Evolutionary conservation across 768 basidiomycete genomes (phyloP).

Genomic region (Pleurotus djamor): DNA sequence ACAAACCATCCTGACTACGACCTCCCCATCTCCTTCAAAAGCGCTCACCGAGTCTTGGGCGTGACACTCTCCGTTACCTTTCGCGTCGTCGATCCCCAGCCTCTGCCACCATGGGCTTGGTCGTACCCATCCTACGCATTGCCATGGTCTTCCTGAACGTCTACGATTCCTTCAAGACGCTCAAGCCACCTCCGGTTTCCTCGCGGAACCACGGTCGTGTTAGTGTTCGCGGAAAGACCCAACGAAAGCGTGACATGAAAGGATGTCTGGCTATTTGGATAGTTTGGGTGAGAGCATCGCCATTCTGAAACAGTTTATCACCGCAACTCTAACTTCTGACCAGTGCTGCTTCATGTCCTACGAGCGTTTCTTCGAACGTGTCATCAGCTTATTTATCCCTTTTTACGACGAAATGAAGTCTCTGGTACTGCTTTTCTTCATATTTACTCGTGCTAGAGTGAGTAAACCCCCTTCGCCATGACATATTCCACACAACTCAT

Average conservation of each 20-base stretch:
- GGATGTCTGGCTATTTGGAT: slow-evolving; percentile 83
- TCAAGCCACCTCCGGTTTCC: slow-evolving; percentile 63
- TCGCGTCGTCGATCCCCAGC: slow-evolving; percentile 5
- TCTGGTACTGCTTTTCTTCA: slow-evolving; percentile 66
- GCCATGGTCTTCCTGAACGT: slow-evolving; percentile 76
- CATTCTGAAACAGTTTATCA: neutral
- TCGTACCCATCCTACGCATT: slow-evolving; percentile 68
- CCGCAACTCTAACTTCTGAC: slow-evolving; percentile 2
- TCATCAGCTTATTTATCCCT: slow-evolving; percentile 72
- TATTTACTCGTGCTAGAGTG: slow-evolving; percentile 75
- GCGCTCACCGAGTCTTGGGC: neutral
- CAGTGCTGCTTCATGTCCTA: slow-evolving; percentile 70
- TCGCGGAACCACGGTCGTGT: slow-evolving; percentile 56
- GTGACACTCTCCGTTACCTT: neutral
- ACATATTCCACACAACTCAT: neutral
- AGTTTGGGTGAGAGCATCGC: slow-evolving; percentile 64
- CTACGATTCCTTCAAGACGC: slow-evolving; percentile 82
- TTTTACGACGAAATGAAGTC: slow-evolving; percentile 87
- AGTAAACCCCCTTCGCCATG: slow-evolving; percentile 12
- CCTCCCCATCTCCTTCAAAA: neutral
- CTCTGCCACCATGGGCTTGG: slow-evolving; percentile 52
- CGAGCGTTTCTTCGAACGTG: slow-evolving; percentile 62
- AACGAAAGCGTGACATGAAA: slow-evolving; percentile 84
- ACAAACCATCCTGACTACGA: neutral
- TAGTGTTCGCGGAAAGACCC: slow-evolving; percentile 63